Conservation (phyloP, 2,329 filamentous ascomycete species). For the Bipolaris bicolor region DNA sequence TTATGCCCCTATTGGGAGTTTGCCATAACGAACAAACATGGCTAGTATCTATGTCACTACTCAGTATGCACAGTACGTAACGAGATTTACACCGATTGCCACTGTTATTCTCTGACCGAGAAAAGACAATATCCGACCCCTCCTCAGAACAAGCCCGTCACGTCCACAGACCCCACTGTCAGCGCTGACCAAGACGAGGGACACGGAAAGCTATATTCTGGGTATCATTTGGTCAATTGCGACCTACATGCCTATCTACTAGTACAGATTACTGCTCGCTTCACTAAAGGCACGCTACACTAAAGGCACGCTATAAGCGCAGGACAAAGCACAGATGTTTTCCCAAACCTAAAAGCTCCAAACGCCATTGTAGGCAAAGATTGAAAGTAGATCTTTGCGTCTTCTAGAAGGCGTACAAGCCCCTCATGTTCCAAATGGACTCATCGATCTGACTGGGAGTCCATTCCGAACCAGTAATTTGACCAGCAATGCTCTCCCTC, state of each 20-base stretch:
- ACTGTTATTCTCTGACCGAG: neutral
- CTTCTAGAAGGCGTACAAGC: constrained; percentile 40
- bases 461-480: constrained; percentile 77
- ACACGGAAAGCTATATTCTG: neutral
- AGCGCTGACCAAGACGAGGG: neutral
- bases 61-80: neutral
- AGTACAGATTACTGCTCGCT: constrained; percentile 11
- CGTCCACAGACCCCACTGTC: neutral
- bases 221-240: constrained; percentile 18
- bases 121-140: neutral
- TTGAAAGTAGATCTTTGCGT: neutral
- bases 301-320: constrained; percentile 3
- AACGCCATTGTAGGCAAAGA: constrained; percentile 6
- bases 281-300: constrained; percentile 4
- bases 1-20: neutral
- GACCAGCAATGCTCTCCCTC: constrained; percentile 93
- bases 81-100: neutral
- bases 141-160: neutral
- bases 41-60: neutral
- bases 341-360: constrained; percentile 8
- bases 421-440: constrained; percentile 68
- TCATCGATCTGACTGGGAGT: constrained; percentile 87
- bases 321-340: neutral
- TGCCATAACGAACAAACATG: neutral
- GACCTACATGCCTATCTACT: constrained; percentile 16